Evolutionary conservation across 768 basidiomycete genomes (phyloP).

Genomic region (Russula sp.): DNA sequence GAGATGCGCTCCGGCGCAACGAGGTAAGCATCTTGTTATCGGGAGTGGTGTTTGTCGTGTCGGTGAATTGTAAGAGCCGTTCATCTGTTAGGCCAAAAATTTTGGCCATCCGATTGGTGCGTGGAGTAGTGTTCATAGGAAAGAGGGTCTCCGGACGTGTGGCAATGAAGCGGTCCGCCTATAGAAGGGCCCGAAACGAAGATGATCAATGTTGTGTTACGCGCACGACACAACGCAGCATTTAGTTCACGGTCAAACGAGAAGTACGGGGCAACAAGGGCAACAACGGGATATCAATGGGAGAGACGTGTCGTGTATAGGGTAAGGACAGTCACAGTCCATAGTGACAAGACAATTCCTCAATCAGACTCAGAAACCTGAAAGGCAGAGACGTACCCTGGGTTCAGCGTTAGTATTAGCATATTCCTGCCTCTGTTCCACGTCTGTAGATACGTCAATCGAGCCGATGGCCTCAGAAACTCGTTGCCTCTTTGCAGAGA

Average conservation of each 20-base stretch:
- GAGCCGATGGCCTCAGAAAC: constrained; percentile 26
- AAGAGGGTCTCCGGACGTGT: constrained; percentile 48
- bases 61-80: constrained; percentile 52
- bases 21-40: constrained; percentile 46
- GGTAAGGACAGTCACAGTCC: neutral
- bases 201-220: constrained; percentile 9
- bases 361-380: constrained; percentile 3
- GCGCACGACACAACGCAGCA: neutral
- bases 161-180: constrained; percentile 65
- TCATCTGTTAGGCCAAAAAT: constrained; percentile 59
- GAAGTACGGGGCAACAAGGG: too few species aligned
- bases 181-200: constrained; percentile 7
- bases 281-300: constrained; percentile 10
- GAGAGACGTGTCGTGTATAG: constrained; percentile 9
- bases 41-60: constrained; percentile 37
- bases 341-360: neutral
- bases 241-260: constrained; percentile 2
- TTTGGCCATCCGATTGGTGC: constrained; percentile 63
- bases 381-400: constrained; percentile 22
- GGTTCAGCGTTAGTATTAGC: constrained; percentile 29
- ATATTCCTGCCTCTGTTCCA: constrained; percentile 22
- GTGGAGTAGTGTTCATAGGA: constrained; percentile 61
- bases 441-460: constrained; percentile 19
- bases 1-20: constrained; percentile 51
- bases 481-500: constrained; percentile 30